These are phyloP conservation scores for Aureobasidium sp. DNA, from an alignment of 2,329 filamentous ascomycete genomes.

Conservation along the genomic window DNA sequence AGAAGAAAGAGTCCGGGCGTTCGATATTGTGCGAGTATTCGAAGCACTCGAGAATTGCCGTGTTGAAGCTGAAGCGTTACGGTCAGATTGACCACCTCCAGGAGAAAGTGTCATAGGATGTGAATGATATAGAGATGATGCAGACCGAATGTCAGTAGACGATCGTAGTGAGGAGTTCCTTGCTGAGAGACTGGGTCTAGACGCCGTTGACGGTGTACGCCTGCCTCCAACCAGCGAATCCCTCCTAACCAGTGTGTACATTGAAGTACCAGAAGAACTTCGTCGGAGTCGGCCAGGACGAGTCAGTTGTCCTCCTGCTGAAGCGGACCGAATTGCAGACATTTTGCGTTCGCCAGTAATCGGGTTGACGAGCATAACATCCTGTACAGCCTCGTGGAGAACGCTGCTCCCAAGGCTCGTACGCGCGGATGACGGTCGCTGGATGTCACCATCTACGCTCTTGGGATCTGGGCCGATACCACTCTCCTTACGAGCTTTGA, in stretches of 20 bases:
- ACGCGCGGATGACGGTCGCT: neutral
- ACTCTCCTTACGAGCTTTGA: neutral
- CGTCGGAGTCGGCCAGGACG: neutral
- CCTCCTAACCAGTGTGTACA: conserved; percentile 10
- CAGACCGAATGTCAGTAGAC: neutral
- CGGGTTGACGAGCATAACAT: conserved; percentile 9
- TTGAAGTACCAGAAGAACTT: neutral
- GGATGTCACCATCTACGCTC: neutral
- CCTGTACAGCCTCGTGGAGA: neutral
- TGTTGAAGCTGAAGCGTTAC: neutral
- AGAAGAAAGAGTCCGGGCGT: neutral
- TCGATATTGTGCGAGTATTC: neutral
- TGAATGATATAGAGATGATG: neutral
- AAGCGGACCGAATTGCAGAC: neutral
- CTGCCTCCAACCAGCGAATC: neutral
- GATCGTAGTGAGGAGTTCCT: neutral
- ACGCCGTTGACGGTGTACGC: neutral
- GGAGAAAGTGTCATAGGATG: neutral
- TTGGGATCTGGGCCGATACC: neutral
- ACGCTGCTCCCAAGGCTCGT: neutral
- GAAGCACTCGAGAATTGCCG: neutral
- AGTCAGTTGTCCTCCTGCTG: neutral
- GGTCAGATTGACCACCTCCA: neutral
- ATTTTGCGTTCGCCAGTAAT: conserved; percentile 9
- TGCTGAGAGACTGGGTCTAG: neutral